Evolutionary conservation across 2,329 filamentous ascomycete species (phyloP).

Genomic region (Triangularia verruculosa): DNA sequence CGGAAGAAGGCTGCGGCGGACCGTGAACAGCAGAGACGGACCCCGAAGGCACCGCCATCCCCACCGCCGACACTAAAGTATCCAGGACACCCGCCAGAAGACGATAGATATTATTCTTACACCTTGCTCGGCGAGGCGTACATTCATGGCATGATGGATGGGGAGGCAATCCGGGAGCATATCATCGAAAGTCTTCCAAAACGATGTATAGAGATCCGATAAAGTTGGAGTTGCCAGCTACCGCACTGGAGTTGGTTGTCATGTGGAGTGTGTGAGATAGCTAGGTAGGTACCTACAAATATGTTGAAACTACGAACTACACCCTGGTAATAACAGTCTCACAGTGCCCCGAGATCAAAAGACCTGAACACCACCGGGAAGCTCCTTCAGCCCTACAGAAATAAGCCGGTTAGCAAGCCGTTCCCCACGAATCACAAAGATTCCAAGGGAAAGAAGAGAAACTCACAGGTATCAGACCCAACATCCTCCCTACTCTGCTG

Average conservation of each 20-base stretch:
- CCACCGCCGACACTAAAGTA: neutral
- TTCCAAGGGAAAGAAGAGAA: neutral
- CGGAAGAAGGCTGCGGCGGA: neutral
- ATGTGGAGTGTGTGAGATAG: too few relatives aligned
- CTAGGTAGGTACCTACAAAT: too few relatives aligned
- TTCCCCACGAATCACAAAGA: neutral
- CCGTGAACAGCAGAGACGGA: neutral
- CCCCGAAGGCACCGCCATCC: neutral
- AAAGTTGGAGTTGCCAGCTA: too few relatives aligned
- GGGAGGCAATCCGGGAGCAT: slow-evolving; percentile 8
- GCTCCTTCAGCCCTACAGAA: slow-evolving; percentile 3
- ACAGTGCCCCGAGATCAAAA: neutral
- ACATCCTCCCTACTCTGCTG: slow-evolving; percentile 21
- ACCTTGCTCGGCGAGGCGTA: slow-evolving; percentile 11
- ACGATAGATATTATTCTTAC: slow-evolving; percentile 1
- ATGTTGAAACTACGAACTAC: too few relatives aligned
- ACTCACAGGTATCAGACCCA: slow-evolving; percentile 11
- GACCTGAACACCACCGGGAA: slow-evolving; percentile 5
- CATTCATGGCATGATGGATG: slow-evolving; percentile 19
- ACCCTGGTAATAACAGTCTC: neutral
- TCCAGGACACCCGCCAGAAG: neutral
- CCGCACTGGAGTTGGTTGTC: too few relatives aligned
- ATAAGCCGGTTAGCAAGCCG: neutral
- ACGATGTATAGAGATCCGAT: neutral
- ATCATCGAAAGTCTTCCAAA: neutral